Base-by-base conservation (phyloP, 2,329 filamentous ascomycete genomes). In the Seiridium cupressi region DNA sequence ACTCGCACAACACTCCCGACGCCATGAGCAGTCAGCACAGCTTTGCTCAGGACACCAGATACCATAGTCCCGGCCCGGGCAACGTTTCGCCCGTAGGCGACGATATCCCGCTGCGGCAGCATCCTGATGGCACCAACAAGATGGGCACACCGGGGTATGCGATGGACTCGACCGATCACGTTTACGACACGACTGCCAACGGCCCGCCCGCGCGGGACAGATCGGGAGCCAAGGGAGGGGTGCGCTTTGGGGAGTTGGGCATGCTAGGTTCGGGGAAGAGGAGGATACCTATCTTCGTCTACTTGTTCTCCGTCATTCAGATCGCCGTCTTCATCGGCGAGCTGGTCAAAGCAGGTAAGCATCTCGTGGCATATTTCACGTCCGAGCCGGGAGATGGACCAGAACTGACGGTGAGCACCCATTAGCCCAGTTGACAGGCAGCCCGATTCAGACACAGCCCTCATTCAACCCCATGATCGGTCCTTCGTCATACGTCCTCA, bases 381-480 rank as follows among this genome's bases (percentile, higher is more conserved):
- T 51, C 32, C 47, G 5, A 51, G 32, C 6, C n/a, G 11, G 13
- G 6, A 5, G 11, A n/a, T 54, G 26, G 13, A 36, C 18, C 51
- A 26, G 40, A 54, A 8, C n/a, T 34, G 9, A 38, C 32, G 5
- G 13, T 26, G 48, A 11, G 13, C 26, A 35, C 13, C 48, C 32
- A 18, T 36, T 35, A 54, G 90, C 83, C 57, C 82, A 89, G 66
- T 78, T 93, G 36, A 97, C 94, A 1, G 90, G 90, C 58, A 89
- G 89, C 32, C 84, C 89, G 26, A 92, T 92, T 70, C 84, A 88
- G 78, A 93, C 88, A 57, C 85, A 94, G 59, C 95, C 95, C 1
- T 84, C 83, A 13, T 96, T 99, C 79, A 99, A 98, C 77, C 90
- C 91, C 61, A 97, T 99, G 92, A 97, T 99, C 70, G 95, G 95